phyloP scores from a whole-genome alignment of 495 filamentous ascomycete genomes.

The Pseudotulostoma volvatum region DNA sequence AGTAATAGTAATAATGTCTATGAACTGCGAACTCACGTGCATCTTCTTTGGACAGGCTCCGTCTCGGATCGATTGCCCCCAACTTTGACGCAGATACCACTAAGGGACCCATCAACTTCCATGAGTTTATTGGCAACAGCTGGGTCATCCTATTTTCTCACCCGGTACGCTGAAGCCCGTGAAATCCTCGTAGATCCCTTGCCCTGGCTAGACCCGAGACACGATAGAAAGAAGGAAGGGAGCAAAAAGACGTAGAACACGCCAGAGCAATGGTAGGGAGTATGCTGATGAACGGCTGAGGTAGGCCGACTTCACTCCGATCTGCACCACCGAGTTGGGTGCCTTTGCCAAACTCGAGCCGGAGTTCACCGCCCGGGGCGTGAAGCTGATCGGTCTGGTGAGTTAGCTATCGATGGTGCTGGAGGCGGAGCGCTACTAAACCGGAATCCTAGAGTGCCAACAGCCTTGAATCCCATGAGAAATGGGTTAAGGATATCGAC shows the following conservation, averaged over 20 bases:
- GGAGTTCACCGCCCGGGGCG: slow-evolving; percentile 84
- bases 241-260: background rate
- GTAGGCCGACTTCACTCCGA: slow-evolving; percentile 62
- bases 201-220: too few species aligned
- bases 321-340: slow-evolving; percentile 97
- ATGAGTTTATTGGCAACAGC: slow-evolving; percentile 85
- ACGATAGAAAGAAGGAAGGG: background rate
- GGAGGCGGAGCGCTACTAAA: slow-evolving; percentile 37
- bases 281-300: background rate
- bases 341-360: slow-evolving; percentile 94
- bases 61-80: slow-evolving; percentile 76
- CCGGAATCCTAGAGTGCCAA: slow-evolving; percentile 22
- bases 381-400: slow-evolving; percentile 90
- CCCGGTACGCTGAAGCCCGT: slow-evolving; percentile 46
- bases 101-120: slow-evolving; percentile 84
- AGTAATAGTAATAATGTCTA: too few species aligned
- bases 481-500: slow-evolving; percentile 92
- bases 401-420: slow-evolving; percentile 61
- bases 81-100: slow-evolving; percentile 92
- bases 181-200: too few species aligned
- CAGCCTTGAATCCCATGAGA: slow-evolving; percentile 37
- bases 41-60: slow-evolving; percentile 46
- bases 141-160: slow-evolving; percentile 98
- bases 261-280: too few species aligned
- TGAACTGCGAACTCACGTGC: too few species aligned